Percentiles rank a stretch among this genome's conserved stretches.
Conservation (phyloP, 768 basidiomycete genomes). For the Auricularia cornea region DNA sequence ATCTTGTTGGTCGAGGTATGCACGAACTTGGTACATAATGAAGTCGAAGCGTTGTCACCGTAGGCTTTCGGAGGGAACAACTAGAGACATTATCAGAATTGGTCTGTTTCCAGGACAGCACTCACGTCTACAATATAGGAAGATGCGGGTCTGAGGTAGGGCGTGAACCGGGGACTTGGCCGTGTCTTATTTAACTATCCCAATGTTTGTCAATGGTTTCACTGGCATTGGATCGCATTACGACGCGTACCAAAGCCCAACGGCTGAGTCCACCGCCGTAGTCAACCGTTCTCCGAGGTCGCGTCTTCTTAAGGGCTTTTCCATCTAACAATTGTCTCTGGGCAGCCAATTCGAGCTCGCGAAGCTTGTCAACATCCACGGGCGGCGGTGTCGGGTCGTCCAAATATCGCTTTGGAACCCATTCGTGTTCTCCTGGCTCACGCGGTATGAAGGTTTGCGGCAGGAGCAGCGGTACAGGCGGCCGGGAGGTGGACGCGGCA, state of each 20-base stretch:
- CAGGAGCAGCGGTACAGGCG: not conserved
- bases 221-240: not conserved
- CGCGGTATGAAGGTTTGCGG: not conserved
- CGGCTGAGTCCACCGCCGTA: slow-evolving; percentile 84
- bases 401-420: slow-evolving; percentile 66
- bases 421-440: slow-evolving; percentile 22
- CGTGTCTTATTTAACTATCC: slow-evolving; percentile 65
- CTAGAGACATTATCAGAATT: slow-evolving; percentile 37
- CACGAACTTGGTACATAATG: slow-evolving; percentile 92
- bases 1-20: slow-evolving; percentile 99
- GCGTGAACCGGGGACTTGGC: slow-evolving; percentile 68
- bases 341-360: slow-evolving; percentile 73
- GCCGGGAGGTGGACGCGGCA: not conserved
- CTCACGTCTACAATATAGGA: slow-evolving; percentile 83
- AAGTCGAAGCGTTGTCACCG: slow-evolving; percentile 83
- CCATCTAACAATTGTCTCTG: slow-evolving; percentile 68
- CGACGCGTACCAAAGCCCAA: slow-evolving; percentile 67
- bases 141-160: slow-evolving; percentile 72
- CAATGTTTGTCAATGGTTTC: not conserved
- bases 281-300: slow-evolving; percentile 90
- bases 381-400: slow-evolving; percentile 65
- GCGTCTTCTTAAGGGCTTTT: slow-evolving; percentile 80
- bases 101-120: not conserved
- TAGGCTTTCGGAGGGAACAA: slow-evolving; percentile 92
- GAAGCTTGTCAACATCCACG: slow-evolving; percentile 62